A percentile compares a stretch with the other conserved stretches of the same genome.
phyloP scores from a whole-genome alignment of 2,329 filamentous ascomycete species.

The Paraphaeosphaeria minitans region DNA sequence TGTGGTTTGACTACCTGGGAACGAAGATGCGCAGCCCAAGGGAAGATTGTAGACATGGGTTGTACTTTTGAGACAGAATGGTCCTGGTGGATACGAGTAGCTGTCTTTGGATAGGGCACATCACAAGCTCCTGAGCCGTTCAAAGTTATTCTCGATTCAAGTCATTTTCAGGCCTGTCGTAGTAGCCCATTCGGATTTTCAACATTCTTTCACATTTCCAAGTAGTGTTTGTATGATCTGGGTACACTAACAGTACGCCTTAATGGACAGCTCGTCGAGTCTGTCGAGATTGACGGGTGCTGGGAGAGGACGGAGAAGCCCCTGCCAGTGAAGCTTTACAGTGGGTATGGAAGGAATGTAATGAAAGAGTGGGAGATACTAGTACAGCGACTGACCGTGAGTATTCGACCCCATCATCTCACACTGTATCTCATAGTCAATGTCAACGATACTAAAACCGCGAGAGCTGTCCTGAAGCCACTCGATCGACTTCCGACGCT shows the following conservation, averaged over 20 bases:
- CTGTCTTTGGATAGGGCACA: no score
- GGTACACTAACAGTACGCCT: constrained; percentile 12
- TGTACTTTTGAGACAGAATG: not conserved
- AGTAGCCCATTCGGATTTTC: constrained; percentile 10
- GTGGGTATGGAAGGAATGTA: constrained; percentile 9
- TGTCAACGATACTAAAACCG: constrained; percentile 1
- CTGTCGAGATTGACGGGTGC: not conserved
- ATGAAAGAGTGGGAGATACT: constrained; percentile 8
- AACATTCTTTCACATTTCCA: constrained; percentile 5
- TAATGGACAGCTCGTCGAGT: constrained; percentile 10
- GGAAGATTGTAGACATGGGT: not conserved
- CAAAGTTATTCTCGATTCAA: not conserved
- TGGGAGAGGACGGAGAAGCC: constrained; percentile 9
- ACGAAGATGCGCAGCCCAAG: constrained; percentile 3
- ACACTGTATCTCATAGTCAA: constrained; percentile 11
- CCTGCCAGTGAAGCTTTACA: constrained; percentile 6
- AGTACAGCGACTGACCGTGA: constrained; percentile 1
- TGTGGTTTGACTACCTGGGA: constrained; percentile 54
- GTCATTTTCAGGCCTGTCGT: constrained; percentile 5
- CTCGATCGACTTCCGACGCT: constrained; percentile 10
- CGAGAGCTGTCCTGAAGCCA: constrained; percentile 6
- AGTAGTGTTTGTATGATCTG: not conserved
- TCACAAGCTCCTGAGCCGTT: not conserved
- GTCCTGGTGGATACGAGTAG: not conserved
- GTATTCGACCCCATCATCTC: constrained; percentile 6